A percentile compares a stretch with the other conserved stretches of the same genome.
Conservation (phyloP, 805 yeast species). For the Yamadazyma sp. region DNA sequence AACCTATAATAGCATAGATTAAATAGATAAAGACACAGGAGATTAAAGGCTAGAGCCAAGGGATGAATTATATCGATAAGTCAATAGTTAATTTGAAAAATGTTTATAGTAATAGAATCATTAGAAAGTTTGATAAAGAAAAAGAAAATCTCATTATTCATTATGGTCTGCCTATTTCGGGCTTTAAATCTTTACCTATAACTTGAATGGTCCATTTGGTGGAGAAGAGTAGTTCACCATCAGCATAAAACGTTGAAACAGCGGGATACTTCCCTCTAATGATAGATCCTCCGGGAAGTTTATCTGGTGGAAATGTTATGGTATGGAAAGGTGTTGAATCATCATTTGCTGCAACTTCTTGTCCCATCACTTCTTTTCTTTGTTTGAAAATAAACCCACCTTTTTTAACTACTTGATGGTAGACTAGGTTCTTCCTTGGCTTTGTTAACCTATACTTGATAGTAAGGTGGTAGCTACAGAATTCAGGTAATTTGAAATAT, state of each 20-base stretch:
- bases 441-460: conserved; percentile 21
- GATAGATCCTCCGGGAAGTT: conserved; percentile 28
- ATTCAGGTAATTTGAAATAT: conserved; percentile 25
- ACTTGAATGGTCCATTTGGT: conserved; percentile 21
- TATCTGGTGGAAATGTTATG: conserved; percentile 23
- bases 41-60: too few species aligned
- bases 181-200: conserved; percentile 16
- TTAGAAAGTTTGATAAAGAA: neutral
- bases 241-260: conserved; percentile 17
- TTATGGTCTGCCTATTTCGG: conserved; percentile 9
- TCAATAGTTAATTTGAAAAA: too few species aligned
- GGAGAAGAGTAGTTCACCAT: conserved; percentile 15
- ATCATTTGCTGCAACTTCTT: conserved; percentile 17
- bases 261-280: conserved; percentile 27
- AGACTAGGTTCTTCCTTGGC: conserved; percentile 19
- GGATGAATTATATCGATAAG: too few species aligned
- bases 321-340: conserved; percentile 16
- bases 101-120: too few species aligned
- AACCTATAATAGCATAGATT: too few species aligned
- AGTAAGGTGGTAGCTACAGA: conserved; percentile 20
- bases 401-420: conserved; percentile 27
- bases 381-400: conserved; percentile 23
- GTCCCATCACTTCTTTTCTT: conserved; percentile 18
- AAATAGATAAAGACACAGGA: too few species aligned
- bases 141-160: too few species aligned